Base-by-base conservation (phyloP, 2,329 filamentous ascomycete species). In the Colletotrichum neosansevieriae region DNA sequence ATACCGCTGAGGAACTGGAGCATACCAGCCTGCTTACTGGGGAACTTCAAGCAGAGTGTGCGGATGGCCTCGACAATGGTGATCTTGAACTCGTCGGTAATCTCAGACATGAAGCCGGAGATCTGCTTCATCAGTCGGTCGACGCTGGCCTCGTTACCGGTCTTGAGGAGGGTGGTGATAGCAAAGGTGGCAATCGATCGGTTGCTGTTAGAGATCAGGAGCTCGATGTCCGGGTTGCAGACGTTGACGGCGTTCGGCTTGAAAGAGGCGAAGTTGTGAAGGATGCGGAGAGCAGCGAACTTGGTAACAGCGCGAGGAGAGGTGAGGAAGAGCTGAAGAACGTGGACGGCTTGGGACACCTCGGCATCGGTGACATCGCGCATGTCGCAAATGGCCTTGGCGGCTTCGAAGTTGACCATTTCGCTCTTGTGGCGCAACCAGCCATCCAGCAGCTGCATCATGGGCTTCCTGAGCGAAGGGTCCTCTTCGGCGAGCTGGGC, bases 11-110 rank as follows among this genome's bases (percentile, higher is more conserved):
- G 88, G 89, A 99, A 99, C 58, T 93, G 90, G 59, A 99, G 90
- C 94, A 99, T 98, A 71, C 94, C 94, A 53, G 95, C 95, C 82
- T 99, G 96, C 84, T 99, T 99, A 83, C 89, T 94, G 38, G 96
- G 96, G 83, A 99, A 99, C 83, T 99, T 99, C 74, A 99, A 85
- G 79, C 95, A 98, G 45, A 99, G 84, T 3, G 96, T 98, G 70
- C 96, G 92, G 76, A 99, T 98, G 47, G 96, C 96, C 80, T 99
- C 96, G 49, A 99, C 95, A 75, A 99, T 97, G n/a, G 96, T 99
- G 73, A 99, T 97, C 86, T 98, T 99, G 86, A 99, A 99, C 80
- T 99, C 96, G 77, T 99, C 96, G 6, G 95, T 98, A 73, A 98
- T 98, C 81, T 98, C 96, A 4, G 94, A 93, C 96, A 99, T 98